Evolutionary conservation across 139 green algal species (phyloP).

Genomic region (Pleodorina starrii): DNA sequence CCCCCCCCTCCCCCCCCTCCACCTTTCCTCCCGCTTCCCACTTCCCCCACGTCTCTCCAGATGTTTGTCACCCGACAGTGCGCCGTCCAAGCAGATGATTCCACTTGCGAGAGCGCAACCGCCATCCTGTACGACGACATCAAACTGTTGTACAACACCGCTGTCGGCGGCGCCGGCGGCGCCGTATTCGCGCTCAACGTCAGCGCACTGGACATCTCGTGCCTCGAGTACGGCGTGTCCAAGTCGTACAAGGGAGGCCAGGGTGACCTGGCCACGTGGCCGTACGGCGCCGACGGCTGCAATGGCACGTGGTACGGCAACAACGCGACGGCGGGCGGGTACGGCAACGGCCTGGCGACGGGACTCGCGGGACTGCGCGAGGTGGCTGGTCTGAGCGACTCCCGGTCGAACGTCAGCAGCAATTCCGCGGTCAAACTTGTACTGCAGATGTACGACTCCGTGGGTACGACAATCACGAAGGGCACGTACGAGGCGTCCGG

Average conservation of each 20-base stretch:
- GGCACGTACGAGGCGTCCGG: slow-evolving; percentile 14
- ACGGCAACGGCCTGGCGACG: slow-evolving; percentile 6
- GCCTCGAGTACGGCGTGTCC: neutral
- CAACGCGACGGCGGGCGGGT: neutral
- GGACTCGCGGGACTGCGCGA: neutral
- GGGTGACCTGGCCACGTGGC: neutral
- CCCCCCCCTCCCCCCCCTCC: neutral
- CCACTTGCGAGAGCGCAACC: neutral
- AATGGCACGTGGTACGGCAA: neutral
- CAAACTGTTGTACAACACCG: neutral
- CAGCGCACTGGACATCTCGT: neutral
- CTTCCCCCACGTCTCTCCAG: neutral
- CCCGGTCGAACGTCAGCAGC: neutral
- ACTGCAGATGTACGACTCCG: slow-evolving; percentile 5
- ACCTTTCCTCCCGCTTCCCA: neutral
- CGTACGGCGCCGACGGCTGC: neutral
- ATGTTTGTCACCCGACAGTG: slow-evolving; percentile 27
- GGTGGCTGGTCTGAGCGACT: neutral
- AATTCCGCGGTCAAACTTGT: neutral
- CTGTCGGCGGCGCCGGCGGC: slow-evolving; percentile 21
- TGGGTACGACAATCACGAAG: neutral
- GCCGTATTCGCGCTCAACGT: slow-evolving; percentile 18
- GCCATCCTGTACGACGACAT: neutral
- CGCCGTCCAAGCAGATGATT: neutral
- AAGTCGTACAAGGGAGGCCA: neutral